Percentiles rank a stretch among this genome's conserved stretches.
These are phyloP conservation scores for Sicyos baderoa DNA, from an alignment of 306 rosid species.

Conservation along the genomic window DNA sequence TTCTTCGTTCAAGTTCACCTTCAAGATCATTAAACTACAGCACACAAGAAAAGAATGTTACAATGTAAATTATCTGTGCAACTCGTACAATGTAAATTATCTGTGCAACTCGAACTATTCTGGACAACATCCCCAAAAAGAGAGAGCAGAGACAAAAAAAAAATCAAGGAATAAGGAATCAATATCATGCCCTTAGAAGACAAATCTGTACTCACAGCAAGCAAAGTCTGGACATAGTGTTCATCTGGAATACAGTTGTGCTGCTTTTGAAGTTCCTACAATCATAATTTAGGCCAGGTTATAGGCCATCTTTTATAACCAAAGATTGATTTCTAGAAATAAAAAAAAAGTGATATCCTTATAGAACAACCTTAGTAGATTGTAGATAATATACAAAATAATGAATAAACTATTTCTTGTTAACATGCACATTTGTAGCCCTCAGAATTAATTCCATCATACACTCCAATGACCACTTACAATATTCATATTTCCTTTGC, in stretches of 20 bases:
- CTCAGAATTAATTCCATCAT: neutral
- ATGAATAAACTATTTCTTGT: neutral
- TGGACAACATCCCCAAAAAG: neutral
- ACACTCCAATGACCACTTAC: slow-evolving; percentile 36
- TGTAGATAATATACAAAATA: too few relatives aligned
- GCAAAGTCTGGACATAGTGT: slow-evolving; percentile 77
- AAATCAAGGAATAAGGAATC: slow-evolving; percentile 1
- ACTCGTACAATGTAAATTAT: neutral
- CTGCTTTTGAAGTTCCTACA: slow-evolving; percentile 98
- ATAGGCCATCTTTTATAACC: neutral
- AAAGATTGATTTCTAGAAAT: neutral
- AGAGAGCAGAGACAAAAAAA: too few relatives aligned
- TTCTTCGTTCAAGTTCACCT: slow-evolving; percentile 76
- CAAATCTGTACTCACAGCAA: slow-evolving; percentile 51
- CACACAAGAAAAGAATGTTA: slow-evolving; percentile 15
- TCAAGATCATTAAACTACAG: slow-evolving; percentile 67
- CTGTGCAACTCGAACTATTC: neutral
- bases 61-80: neutral
- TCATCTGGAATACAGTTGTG: slow-evolving; percentile 99
- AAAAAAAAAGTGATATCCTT: neutral
- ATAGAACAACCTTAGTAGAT: too few relatives aligned
- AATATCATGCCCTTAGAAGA: neutral
- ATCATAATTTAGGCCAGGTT: slow-evolving; percentile 22
- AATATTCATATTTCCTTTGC: slow-evolving; percentile 71
- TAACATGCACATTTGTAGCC: neutral